Percentiles rank a stretch among this genome's conserved stretches.
Conservation (phyloP, 2,329 filamentous ascomycete genomes). For the Aureobasidium uvarum region DNA sequence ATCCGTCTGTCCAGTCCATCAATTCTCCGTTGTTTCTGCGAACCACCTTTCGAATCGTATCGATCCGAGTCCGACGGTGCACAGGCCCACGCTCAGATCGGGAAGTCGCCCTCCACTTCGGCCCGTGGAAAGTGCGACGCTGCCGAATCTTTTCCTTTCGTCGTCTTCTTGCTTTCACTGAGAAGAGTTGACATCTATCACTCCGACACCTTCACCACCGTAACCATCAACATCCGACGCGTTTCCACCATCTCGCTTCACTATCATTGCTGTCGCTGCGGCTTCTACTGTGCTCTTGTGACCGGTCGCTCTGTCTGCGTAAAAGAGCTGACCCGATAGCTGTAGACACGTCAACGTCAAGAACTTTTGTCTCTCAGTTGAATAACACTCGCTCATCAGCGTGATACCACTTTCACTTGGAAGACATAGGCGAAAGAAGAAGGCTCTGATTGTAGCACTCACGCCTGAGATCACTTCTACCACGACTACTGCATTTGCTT, state of each 20-base stretch:
- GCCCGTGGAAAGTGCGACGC: conserved; percentile 5
- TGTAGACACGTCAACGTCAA: conserved; percentile 26
- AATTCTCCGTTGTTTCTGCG: conserved; percentile 11
- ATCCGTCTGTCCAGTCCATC: conserved; percentile 13
- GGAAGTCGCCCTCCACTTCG: conserved; percentile 2
- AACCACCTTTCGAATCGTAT: conserved; percentile 5
- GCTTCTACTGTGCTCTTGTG: conserved; percentile 23
- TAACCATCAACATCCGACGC: conserved; percentile 17
- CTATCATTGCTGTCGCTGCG: conserved; percentile 15
- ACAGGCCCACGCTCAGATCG: neutral
- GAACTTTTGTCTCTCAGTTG: conserved; percentile 22
- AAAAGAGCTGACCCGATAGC: conserved; percentile 25
- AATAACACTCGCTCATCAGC: conserved; percentile 21
- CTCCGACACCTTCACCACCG: neutral
- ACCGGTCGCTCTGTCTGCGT: conserved; percentile 23
- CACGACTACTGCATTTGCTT: neutral
- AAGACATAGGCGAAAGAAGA: conserved; percentile 1
- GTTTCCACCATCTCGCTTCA: neutral
- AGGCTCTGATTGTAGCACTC: conserved; percentile 9
- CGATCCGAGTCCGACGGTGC: conserved; percentile 19
- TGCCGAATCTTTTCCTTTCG: conserved; percentile 22
- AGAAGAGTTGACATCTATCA: neutral
- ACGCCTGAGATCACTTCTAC: conserved; percentile 1
- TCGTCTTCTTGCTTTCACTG: neutral
- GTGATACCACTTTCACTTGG: conserved; percentile 16